Conservation (phyloP, 768 basidiomycete species). For the Suillus spraguei region DNA sequence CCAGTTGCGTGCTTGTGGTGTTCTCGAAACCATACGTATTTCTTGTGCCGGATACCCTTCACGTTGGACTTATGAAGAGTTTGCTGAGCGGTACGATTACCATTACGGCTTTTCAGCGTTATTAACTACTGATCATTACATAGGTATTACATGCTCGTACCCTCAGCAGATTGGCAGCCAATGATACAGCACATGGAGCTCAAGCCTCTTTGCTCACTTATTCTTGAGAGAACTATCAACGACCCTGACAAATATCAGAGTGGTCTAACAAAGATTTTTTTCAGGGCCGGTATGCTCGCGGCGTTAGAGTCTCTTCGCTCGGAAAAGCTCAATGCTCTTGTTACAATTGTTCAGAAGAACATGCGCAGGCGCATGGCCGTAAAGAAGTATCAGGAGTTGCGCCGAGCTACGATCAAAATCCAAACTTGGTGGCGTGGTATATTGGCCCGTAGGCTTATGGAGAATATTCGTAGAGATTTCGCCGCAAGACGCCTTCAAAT, state of each 20-base stretch:
- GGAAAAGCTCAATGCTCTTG: constrained; percentile 84
- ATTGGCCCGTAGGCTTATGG: constrained; percentile 70
- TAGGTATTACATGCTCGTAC: constrained; percentile 97
- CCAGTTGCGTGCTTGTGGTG: constrained; percentile 97
- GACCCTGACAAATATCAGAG: constrained; percentile 97
- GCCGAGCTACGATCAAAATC: constrained; percentile 76
- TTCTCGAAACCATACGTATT: constrained; percentile 97
- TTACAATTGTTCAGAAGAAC: constrained; percentile 97
- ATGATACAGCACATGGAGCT: constrained; percentile 85
- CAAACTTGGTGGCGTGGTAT: constrained; percentile 97
- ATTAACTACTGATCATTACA: constrained; percentile 19
- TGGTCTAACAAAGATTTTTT: constrained; percentile 98
- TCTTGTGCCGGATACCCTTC: constrained; percentile 99
- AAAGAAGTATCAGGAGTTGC: constrained; percentile 73
- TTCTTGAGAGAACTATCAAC: constrained; percentile 84
- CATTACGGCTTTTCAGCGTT: background rate
- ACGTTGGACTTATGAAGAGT: constrained; percentile 98
- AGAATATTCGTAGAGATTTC: constrained; percentile 68
- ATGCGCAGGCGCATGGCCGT: constrained; percentile 85
- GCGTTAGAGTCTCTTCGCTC: constrained; percentile 90
- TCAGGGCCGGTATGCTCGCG: constrained; percentile 98
- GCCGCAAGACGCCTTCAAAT: constrained; percentile 80
- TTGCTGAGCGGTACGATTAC: constrained; percentile 83
- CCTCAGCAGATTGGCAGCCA: constrained; percentile 83
- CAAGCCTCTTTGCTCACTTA: constrained; percentile 76